Evolutionary conservation across 2,329 filamentous ascomycete species (phyloP), one percentile per base, ranked within the genome.

Genomic region (Fusarium phyllophilum): DNA sequence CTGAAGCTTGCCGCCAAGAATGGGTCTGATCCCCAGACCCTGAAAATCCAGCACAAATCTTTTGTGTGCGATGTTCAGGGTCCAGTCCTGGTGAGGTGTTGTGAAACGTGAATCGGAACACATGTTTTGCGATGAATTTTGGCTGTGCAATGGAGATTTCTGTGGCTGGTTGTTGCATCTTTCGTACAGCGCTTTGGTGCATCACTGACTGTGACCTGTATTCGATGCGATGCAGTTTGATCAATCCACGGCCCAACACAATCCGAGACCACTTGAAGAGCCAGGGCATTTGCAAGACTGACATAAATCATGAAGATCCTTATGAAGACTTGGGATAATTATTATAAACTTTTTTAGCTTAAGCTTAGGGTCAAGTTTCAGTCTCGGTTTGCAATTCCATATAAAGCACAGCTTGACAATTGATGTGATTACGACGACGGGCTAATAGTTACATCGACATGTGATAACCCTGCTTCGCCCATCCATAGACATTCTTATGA

Each of bases 31-130:
- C 18, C 14, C 10, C 15, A 68, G 64, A 68, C 63, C 63, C 66
- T 68, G 64, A 54, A 62, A 68, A 65, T 66, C 63, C 36, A 62
- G 12, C 13, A 39, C 54, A 48, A 52, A 52, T 49, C 36, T 42
- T n/a, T 49, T 52, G 42, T 68, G 52, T 61, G 63, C 45, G 22
- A 33, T 59, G 22, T 33, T 56, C 29, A 22, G 29, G 60, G 36
- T 31, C 26, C 38, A 31, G 31, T 8, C 20, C 26, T 41, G 29
- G 4, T 36, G 20, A 17, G 18, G 15, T 29, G 18, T 1, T 36
- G 41, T 14, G n/a, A 38, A 38, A 22, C 26, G 4, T 13, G 2
- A 8, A n/a, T 24, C 17, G 6, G 13, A 26, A 17, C 3, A 13
- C 11, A 20, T 24, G 7, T 15, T 22, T 31, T 33, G 14, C 24